Evolutionary conservation across 2,329 filamentous ascomycete genomes (phyloP).

Genomic region (Tolypocladium pustulatum): DNA sequence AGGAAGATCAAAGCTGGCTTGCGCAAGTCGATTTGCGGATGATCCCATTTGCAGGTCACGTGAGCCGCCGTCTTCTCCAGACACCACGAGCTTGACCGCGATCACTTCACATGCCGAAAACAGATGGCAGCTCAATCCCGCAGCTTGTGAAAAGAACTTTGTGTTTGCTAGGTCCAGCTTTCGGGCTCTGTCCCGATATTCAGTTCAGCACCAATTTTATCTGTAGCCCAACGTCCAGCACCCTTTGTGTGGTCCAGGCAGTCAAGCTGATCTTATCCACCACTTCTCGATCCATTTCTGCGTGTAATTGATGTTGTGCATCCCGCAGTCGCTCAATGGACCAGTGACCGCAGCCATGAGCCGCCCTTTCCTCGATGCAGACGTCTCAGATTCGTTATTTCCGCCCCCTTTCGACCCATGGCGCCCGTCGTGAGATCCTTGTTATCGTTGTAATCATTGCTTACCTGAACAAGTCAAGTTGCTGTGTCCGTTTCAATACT

Average conservation of each 20-base stretch:
- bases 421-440: background rate
- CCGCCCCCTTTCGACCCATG: background rate
- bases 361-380: background rate
- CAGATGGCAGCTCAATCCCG: background rate
- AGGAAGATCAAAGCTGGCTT: background rate
- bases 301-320: background rate
- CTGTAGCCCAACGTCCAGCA: background rate
- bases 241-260: background rate
- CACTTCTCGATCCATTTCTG: background rate
- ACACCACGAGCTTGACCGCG: background rate
- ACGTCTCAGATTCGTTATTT: background rate
- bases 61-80: background rate
- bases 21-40: background rate
- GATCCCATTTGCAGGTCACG: background rate
- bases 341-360: background rate
- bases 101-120: background rate
- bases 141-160: background rate
- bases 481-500: background rate
- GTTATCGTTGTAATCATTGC: too few species aligned
- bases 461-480: background rate
- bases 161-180: background rate
- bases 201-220: background rate
- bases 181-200: background rate
- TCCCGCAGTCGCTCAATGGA: background rate
- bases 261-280: background rate